Percentiles rank a stretch among this genome's conserved stretches.
phyloP scores from a whole-genome alignment of 116 monocot species.

The Trichopus zeylanicus region DNA sequence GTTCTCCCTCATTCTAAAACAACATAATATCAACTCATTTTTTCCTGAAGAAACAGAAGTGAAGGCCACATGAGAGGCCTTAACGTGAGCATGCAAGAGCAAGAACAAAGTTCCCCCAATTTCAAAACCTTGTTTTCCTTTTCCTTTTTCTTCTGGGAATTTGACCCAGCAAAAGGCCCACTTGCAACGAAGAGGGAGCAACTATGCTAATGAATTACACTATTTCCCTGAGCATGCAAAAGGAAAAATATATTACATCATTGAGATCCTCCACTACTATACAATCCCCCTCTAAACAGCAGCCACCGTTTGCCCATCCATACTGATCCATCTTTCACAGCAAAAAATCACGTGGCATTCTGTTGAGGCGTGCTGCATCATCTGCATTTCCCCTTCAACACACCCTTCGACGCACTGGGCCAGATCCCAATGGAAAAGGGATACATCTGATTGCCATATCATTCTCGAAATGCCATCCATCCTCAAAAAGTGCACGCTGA shows the following conservation, averaged over 20 bases:
- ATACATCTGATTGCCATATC: background rate
- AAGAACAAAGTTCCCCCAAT: background rate
- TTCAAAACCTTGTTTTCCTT: background rate
- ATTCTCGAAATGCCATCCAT: background rate
- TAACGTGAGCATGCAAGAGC: too few species aligned
- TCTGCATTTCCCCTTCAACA: background rate
- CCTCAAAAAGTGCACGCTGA: background rate
- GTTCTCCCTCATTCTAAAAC: too few species aligned
- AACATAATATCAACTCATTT: too few species aligned
- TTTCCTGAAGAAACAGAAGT: too few species aligned
- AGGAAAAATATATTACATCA: constrained; percentile 5
- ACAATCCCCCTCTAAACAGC: background rate
- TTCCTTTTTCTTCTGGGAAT: background rate
- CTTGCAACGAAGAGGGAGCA: background rate
- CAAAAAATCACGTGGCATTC: background rate
- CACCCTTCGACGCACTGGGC: background rate
- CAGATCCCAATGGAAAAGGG: background rate
- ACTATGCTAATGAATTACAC: background rate
- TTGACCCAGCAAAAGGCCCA: background rate
- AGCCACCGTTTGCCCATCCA: background rate
- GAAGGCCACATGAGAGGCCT: too few species aligned
- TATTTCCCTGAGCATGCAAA: background rate
- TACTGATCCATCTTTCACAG: background rate
- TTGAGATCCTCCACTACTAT: constrained; percentile 5
- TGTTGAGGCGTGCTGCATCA: background rate